Base-by-base conservation (phyloP, 2,329 filamentous ascomycete species). In the Penicillium sp. region DNA sequence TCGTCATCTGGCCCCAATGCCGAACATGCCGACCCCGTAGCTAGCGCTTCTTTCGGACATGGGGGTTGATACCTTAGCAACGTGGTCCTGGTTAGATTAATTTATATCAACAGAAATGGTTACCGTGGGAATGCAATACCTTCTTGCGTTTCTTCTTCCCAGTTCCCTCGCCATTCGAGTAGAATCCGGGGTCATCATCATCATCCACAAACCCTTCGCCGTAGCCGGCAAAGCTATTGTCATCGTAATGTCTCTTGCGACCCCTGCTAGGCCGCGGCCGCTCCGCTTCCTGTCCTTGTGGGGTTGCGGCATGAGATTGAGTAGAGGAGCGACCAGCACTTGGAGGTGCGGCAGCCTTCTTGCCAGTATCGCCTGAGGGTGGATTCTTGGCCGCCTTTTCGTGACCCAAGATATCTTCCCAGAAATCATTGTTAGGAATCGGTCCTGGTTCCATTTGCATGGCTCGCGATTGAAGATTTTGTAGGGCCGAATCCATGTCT, bases 201-300 rank as follows among this genome's bases (percentile, higher is more conserved):
- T 79, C 77, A 66, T 81, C 79, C 24, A 76, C 74, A 64, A 73
- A 81, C 20, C 78, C 79, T 72, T 80, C 78, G 50, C 77, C 78
- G 59, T 81, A 81, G 2, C 79, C 79, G 52, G 77, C 77, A 65
- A 79, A 81, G 62, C 78, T 81, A 58, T 76, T 76, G 45, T 81
- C 79, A 61, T 78, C 77, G 61, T 81, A 81, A 62, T 79, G 72
- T 64, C 79, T 76, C 67, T 80, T 80, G 38, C 76, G 76, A 44
- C 76, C 73, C 22, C 79, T 78, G 59, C 74, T 78, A 13, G 78
- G 74, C 40, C 79, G 70, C 40, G 61, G 46, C 18, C 72, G 66
- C 20, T 75, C 74, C 24, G 63, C 49, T 49, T 78, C 77, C 50
- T 62, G 61, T 5, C 66, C 52, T 16, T 62, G 52, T 29, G 61